A percentile compares a stretch with the other conserved stretches of the same genome.
phyloP scores from a whole-genome alignment of 345 rosid species.

The Eucalyptus regnans region DNA sequence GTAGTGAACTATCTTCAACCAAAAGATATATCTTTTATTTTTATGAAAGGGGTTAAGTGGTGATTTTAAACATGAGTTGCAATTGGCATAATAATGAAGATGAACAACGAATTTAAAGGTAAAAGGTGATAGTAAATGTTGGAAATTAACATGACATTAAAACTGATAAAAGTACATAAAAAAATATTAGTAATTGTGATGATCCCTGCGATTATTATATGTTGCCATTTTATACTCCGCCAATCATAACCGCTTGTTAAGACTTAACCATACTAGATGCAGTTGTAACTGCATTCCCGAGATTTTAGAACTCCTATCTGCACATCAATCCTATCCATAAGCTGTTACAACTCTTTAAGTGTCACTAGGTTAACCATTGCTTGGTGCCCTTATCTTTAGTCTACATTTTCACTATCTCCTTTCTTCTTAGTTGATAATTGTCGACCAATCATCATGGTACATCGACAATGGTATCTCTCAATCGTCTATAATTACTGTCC shows the following conservation, averaged over 20 bases:
- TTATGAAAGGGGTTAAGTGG: background rate
- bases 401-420: background rate
- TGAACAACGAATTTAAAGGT: background rate
- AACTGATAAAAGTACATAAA: background rate
- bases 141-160: accelerated
- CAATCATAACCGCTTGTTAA: background rate
- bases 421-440: background rate
- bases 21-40: background rate
- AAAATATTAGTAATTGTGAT: no score
- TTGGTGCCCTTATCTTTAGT: background rate
- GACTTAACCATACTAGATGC: background rate
- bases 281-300: background rate
- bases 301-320: background rate
- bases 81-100: accelerated
- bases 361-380: background rate
- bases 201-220: background rate
- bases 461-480: background rate
- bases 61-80: background rate
- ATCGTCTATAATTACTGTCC: background rate
- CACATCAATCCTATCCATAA: background rate
- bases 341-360: background rate
- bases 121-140: no score
- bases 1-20: background rate
- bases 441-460: no score
- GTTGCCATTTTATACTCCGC: background rate